phyloP scores from a whole-genome alignment of 768 basidiomycete species.

The Asterophora lycoperdoides region DNA sequence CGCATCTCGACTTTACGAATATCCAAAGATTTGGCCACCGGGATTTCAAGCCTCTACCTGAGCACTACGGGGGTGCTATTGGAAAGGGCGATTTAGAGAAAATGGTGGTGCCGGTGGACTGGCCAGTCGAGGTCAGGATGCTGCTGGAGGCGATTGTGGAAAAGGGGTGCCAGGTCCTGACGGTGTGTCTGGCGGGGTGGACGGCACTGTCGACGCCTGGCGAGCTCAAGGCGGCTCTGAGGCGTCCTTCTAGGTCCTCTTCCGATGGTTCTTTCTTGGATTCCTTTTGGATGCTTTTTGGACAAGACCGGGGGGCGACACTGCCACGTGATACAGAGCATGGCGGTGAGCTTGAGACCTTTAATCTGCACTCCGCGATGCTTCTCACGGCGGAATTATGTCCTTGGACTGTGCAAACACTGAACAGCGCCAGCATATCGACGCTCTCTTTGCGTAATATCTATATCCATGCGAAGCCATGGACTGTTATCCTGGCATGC shows the following conservation, averaged over 20 bases:
- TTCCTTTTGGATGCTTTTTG: background rate
- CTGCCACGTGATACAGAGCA: background rate
- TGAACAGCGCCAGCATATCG: slow-evolving; percentile 19
- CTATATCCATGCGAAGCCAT: slow-evolving; percentile 8
- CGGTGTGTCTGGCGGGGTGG: slow-evolving; percentile 10
- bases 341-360: slow-evolving; percentile 8
- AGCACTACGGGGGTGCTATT: background rate
- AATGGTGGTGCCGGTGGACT: slow-evolving; percentile 1
- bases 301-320: background rate
- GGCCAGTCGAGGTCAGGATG: slow-evolving; percentile 4
- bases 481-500: slow-evolving; percentile 20
- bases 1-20: slow-evolving; percentile 9
- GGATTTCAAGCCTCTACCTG: background rate
- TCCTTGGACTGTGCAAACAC: slow-evolving; percentile 21
- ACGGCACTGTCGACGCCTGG: background rate
- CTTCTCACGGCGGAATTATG: slow-evolving; percentile 18
- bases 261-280: background rate
- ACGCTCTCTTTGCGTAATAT: slow-evolving; percentile 23
- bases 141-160: slow-evolving; percentile 4
- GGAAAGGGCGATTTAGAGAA: background rate
- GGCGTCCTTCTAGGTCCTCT: background rate
- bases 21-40: background rate
- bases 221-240: background rate
- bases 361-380: slow-evolving; percentile 23
- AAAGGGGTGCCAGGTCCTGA: slow-evolving; percentile 10